Evolutionary conservation across 495 filamentous ascomycete species (phyloP).

Genomic region (Penicillium atrosanguineum): DNA sequence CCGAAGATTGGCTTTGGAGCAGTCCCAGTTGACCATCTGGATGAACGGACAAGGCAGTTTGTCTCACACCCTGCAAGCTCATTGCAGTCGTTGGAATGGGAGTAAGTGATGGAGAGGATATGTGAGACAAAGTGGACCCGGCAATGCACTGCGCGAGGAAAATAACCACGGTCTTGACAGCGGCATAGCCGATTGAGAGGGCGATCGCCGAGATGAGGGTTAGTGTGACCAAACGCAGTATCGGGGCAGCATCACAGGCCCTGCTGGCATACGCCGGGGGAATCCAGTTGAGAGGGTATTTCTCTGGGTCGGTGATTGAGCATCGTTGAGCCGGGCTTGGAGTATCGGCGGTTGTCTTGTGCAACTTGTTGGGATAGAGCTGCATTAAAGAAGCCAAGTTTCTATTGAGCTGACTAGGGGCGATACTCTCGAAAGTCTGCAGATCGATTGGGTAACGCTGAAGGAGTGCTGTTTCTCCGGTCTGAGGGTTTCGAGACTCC

Average conservation of each 20-base stretch:
- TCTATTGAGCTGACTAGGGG: slow-evolving; percentile 69
- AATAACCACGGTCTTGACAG: slow-evolving; percentile 22
- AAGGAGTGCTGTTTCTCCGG: slow-evolving; percentile 49
- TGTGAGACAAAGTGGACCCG: slow-evolving; percentile 23
- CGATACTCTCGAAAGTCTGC: slow-evolving; percentile 69
- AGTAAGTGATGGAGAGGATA: slow-evolving; percentile 11
- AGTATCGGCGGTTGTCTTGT: slow-evolving; percentile 22
- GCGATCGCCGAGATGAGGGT: slow-evolving; percentile 38
- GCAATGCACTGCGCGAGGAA: slow-evolving; percentile 27
- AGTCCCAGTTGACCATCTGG: slow-evolving; percentile 17
- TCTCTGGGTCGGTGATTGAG: slow-evolving; percentile 22
- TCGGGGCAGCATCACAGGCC: slow-evolving; percentile 36
- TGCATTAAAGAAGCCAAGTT: slow-evolving; percentile 68
- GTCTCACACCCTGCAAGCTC: slow-evolving; percentile 15
- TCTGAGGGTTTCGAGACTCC: slow-evolving; percentile 56
- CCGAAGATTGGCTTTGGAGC: slow-evolving; percentile 9
- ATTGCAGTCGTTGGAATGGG: slow-evolving; percentile 19
- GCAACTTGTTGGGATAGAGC: slow-evolving; percentile 34
- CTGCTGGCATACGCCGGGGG: slow-evolving; percentile 28
- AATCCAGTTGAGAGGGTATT: slow-evolving; percentile 29
- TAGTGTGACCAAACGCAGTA: slow-evolving; percentile 40
- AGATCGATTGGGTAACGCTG: slow-evolving; percentile 68
- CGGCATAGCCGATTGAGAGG: slow-evolving; percentile 36
- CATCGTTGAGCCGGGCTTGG: slow-evolving; percentile 10
- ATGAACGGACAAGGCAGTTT: slow-evolving; percentile 29